Conservation (phyloP, 2,329 filamentous ascomycete species). For the Zymoseptoria passerinii region DNA sequence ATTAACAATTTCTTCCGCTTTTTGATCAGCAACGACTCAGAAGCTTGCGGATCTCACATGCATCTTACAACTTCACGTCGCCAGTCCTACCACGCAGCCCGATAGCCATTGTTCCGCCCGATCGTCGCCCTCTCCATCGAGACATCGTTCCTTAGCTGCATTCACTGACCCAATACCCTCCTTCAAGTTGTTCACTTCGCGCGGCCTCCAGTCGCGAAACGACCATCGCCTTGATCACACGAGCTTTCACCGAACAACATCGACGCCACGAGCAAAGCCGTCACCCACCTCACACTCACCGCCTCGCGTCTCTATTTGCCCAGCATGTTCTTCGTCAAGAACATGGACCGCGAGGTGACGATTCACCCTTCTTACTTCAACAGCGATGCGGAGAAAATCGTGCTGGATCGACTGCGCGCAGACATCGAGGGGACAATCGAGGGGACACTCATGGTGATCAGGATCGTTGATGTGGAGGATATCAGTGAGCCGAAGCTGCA, state of each 20-base stretch:
- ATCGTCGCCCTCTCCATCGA: background rate
- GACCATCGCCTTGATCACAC: background rate
- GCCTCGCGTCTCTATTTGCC: background rate
- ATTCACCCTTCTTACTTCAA: slow-evolving; percentile 97
- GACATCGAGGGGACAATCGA: slow-evolving; percentile 95
- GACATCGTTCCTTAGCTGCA: background rate
- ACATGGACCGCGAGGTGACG: slow-evolving; percentile 88
- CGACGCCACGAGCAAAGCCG: background rate
- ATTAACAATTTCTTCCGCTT: too few species aligned
- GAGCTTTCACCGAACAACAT: background rate
- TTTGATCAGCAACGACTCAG: background rate
- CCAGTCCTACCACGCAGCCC: background rate
- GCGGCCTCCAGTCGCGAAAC: background rate
- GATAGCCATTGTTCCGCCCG: too few species aligned
- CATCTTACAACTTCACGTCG: background rate
- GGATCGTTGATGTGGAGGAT: slow-evolving; percentile 92
- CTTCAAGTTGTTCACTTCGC: background rate
- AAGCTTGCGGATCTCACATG: background rate
- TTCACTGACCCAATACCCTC: background rate
- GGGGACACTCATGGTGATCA: slow-evolving; percentile 94
- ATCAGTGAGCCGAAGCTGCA: slow-evolving; percentile 82
- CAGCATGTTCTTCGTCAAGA: slow-evolving; percentile 94
- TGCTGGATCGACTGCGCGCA: slow-evolving; percentile 79
- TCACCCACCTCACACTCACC: background rate
- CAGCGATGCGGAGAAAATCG: slow-evolving; percentile 82